phyloP scores from a whole-genome alignment of 2,329 filamentous ascomycete species.

The Emergomyces orientalis region DNA sequence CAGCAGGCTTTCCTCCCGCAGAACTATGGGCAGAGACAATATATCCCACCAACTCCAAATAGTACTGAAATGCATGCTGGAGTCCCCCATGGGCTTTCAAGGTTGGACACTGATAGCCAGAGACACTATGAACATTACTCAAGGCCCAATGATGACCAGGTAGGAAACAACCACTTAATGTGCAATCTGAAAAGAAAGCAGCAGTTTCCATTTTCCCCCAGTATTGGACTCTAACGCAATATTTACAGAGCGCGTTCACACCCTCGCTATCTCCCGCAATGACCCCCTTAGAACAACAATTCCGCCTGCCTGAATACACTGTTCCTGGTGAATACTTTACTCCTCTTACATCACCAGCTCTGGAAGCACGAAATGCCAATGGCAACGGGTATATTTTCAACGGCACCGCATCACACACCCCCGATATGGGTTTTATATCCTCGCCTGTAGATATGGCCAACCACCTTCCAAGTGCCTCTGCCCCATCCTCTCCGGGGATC shows the following conservation, averaged over 20 bases:
- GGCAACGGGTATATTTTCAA: conserved; percentile 29
- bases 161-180: conserved; percentile 17
- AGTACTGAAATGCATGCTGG: conserved; percentile 41
- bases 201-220: neutral
- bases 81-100: conserved; percentile 32
- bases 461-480: conserved; percentile 24
- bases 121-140: conserved; percentile 39
- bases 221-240: neutral
- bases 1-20: conserved; percentile 18
- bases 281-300: conserved; percentile 41
- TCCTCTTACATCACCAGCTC: conserved; percentile 42
- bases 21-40: conserved; percentile 18
- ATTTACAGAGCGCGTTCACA: conserved; percentile 38
- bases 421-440: conserved; percentile 34
- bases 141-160: conserved; percentile 37
- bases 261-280: conserved; percentile 43
- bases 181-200: neutral
- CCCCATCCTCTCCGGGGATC: conserved; percentile 27
- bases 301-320: conserved; percentile 40
- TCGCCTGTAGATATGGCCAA: conserved; percentile 34
- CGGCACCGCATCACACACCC: conserved; percentile 22
- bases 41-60: conserved; percentile 41
- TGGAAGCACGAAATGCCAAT: conserved; percentile 38
- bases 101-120: conserved; percentile 31
- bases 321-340: conserved; percentile 43